These are phyloP conservation scores for Phytophthora cactorum DNA, from an alignment of 352 stramenopile species.

Conservation along the genomic window DNA sequence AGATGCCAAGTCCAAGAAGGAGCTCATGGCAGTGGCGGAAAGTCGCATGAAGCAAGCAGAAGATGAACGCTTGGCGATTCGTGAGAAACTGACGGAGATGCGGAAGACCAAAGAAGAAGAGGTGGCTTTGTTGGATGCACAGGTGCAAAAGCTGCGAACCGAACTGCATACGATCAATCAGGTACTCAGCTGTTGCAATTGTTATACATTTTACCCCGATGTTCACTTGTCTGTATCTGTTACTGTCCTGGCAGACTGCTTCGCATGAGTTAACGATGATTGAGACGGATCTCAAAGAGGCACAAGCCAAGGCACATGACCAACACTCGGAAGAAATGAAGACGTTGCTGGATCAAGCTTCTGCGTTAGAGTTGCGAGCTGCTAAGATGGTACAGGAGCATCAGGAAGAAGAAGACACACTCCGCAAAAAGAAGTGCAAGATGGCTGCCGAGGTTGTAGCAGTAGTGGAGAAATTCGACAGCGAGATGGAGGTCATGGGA, in stretches of 20 bases:
- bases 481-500: slow-evolving; percentile 72
- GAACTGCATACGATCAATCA: slow-evolving; percentile 81
- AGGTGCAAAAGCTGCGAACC: slow-evolving; percentile 82
- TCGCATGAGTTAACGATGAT: slow-evolving; percentile 80
- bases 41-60: slow-evolving; percentile 83
- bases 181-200: slow-evolving; percentile 22
- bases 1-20: slow-evolving; percentile 84
- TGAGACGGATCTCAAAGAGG: slow-evolving; percentile 77
- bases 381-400: slow-evolving; percentile 83
- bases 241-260: slow-evolving; percentile 42
- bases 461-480: slow-evolving; percentile 82
- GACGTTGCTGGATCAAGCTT: slow-evolving; percentile 59
- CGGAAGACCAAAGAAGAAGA: slow-evolving; percentile 86
- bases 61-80: slow-evolving; percentile 77
- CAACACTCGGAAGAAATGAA: slow-evolving; percentile 85
- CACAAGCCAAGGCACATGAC: slow-evolving; percentile 74
- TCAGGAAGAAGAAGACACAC: slow-evolving; percentile 77
- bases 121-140: slow-evolving; percentile 75
- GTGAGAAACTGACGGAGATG: slow-evolving; percentile 79
- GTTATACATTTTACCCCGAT: neutral
- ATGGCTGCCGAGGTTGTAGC: slow-evolving; percentile 70
- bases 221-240: neutral
- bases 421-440: slow-evolving; percentile 88
- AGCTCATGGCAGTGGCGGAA: slow-evolving; percentile 79
- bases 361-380: slow-evolving; percentile 57